phyloP scores from a whole-genome alignment of 2,329 filamentous ascomycete genomes.

The Colletotrichum spaethianum region DNA sequence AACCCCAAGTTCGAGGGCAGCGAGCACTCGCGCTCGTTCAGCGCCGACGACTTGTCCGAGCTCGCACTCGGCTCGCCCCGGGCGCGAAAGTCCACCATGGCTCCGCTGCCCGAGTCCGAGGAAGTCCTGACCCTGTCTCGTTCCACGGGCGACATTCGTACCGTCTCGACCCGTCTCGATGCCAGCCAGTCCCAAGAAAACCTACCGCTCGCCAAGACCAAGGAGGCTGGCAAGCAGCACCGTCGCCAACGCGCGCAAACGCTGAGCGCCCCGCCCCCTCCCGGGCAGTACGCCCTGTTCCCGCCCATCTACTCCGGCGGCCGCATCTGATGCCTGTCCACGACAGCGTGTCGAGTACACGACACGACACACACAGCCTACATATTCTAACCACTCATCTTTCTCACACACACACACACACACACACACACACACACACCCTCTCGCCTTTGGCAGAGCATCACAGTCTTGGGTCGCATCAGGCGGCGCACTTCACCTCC shows the following conservation, averaged over 20 bases:
- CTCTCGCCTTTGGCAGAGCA: constrained; percentile 1
- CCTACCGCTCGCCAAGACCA: constrained; percentile 47
- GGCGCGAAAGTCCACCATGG: constrained; percentile 30
- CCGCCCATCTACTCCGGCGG: constrained; percentile 52
- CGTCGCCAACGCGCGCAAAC: constrained; percentile 61
- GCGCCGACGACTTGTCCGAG: constrained; percentile 43
- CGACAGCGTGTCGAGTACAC: neutral
- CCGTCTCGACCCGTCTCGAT: constrained; percentile 21
- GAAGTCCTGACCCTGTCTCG: constrained; percentile 33
- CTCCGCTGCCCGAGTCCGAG: constrained; percentile 38
- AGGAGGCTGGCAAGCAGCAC: constrained; percentile 48
- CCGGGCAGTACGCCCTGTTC: constrained; percentile 64
- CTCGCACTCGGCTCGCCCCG: constrained; percentile 41
- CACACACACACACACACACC: neutral
- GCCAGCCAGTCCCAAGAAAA: constrained; percentile 48
- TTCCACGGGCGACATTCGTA: constrained; percentile 36
- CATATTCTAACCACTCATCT: neutral
- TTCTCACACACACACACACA: constrained; percentile 12
- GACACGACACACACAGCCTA: neutral
- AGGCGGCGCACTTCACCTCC: constrained; percentile 8
- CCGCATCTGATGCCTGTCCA: constrained; percentile 47
- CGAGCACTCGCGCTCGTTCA: constrained; percentile 50
- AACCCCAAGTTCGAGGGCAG: constrained; percentile 48
- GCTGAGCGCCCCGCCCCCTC: constrained; percentile 59
- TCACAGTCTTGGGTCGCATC: constrained; percentile 10